phyloP scores from a whole-genome alignment of 495 filamentous ascomycete species.

The Aspergillus avenaceus region DNA sequence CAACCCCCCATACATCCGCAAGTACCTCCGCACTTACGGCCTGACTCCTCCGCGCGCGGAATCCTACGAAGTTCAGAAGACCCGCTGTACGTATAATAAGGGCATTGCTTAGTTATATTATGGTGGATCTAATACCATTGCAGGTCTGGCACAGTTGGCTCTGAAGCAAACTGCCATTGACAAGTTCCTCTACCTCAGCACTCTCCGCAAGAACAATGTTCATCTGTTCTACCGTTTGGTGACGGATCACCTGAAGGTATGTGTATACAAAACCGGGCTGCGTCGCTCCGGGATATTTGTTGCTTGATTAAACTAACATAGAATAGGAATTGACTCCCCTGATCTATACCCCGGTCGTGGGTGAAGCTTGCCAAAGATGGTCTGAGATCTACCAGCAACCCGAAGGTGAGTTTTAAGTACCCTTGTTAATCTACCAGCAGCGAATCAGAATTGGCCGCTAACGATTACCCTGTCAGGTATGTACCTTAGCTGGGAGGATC shows the following conservation, averaged over 20 bases:
- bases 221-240: slow-evolving; percentile 94
- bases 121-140: slow-evolving; percentile 5
- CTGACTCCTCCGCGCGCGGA: slow-evolving; percentile 68
- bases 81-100: slow-evolving; percentile 53
- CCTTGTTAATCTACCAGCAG: slow-evolving; percentile 6
- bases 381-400: slow-evolving; percentile 93
- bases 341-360: slow-evolving; percentile 96
- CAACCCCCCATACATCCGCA: slow-evolving; percentile 59
- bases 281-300: neutral
- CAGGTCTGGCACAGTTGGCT: slow-evolving; percentile 69
- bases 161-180: slow-evolving; percentile 78
- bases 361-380: slow-evolving; percentile 93
- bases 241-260: slow-evolving; percentile 78
- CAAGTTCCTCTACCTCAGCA: slow-evolving; percentile 90
- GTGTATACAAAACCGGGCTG: slow-evolving; percentile 10
- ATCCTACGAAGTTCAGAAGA: slow-evolving; percentile 62
- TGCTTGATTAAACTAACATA: slow-evolving; percentile 10
- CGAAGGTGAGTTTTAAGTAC: slow-evolving; percentile 58
- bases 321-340: slow-evolving; percentile 78
- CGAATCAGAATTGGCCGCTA: slow-evolving; percentile 28
- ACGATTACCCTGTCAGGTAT: slow-evolving; percentile 47
- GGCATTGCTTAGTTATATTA: neutral
- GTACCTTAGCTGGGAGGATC: slow-evolving; percentile 89
- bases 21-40: slow-evolving; percentile 66
- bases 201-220: slow-evolving; percentile 80